A percentile compares a stretch with the other conserved stretches of the same genome.
phyloP scores from a whole-genome alignment of 768 basidiomycete species.

The Lactarius tabidus region DNA sequence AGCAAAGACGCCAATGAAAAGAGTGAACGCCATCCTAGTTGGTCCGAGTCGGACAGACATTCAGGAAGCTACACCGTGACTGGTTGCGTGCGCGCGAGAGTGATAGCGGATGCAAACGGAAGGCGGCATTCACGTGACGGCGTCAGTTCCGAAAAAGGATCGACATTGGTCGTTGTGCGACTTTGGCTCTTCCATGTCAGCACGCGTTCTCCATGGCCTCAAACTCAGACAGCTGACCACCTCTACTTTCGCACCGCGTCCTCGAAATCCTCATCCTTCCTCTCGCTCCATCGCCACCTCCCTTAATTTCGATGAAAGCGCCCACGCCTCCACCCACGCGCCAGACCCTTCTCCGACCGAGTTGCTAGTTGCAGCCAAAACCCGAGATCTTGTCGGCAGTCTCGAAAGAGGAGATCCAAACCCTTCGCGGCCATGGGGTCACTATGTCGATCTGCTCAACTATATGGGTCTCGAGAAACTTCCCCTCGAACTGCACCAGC shows the following conservation, averaged over 20 bases:
- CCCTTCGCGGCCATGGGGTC: conserved; percentile 57
- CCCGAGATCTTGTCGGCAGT: conserved; percentile 21
- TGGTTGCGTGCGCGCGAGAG: not conserved
- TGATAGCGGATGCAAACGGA: not conserved
- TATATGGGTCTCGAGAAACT: conserved; percentile 45
- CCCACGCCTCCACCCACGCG: not conserved
- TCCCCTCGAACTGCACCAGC: conserved; percentile 63
- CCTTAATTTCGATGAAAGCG: conserved; percentile 3
- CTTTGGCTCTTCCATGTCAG: conserved; percentile 19
- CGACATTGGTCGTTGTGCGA: not conserved
- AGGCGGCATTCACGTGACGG: not conserved
- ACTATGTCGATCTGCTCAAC: conserved; percentile 56
- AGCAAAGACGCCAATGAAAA: not conserved
- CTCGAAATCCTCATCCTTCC: conserved; percentile 1
- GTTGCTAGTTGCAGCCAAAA: conserved; percentile 20
- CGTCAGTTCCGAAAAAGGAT: not conserved
- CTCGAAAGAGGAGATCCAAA: conserved; percentile 17
- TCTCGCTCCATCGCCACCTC: conserved; percentile 14
- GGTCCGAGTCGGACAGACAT: not conserved
- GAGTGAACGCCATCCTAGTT: not conserved
- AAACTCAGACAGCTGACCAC: conserved; percentile 13
- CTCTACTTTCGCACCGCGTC: not conserved
- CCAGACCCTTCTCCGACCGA: conserved; percentile 20
- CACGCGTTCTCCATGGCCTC: conserved; percentile 20
- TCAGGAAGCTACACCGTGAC: not conserved